A percentile compares a stretch with the other conserved stretches of the same genome.
Evolutionary conservation across 352 stramenopile species (phyloP).

Genomic region (Pythium plurisporium): DNA sequence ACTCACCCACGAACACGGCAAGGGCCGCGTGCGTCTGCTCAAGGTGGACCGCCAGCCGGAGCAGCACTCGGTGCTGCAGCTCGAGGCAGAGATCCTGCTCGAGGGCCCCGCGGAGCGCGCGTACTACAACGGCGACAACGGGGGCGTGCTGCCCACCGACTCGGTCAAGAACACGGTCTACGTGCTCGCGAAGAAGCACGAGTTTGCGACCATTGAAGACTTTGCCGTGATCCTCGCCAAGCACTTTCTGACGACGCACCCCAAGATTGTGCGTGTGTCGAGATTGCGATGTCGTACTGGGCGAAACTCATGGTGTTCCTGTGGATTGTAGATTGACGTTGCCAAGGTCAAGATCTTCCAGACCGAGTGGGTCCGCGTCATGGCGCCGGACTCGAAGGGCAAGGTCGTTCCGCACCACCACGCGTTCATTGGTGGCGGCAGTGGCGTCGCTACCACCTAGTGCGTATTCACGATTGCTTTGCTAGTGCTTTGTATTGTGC

Average conservation of each 20-base stretch:
- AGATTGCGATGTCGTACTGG: too few species aligned
- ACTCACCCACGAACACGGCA: conserved; percentile 73
- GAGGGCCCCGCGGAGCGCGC: conserved; percentile 70
- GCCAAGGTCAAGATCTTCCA: conserved; percentile 75
- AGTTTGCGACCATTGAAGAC: conserved; percentile 84
- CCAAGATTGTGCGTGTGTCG: conserved; percentile 59
- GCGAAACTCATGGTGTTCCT: too few species aligned
- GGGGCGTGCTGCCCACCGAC: conserved; percentile 80
- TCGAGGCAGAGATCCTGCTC: conserved; percentile 81
- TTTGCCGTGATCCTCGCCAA: conserved; percentile 84
- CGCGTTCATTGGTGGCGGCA: conserved; percentile 62
- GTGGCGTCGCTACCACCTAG: conserved; percentile 53
- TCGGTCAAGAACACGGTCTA: conserved; percentile 91
- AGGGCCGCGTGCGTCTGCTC: conserved; percentile 81
- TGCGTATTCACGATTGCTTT: conserved; percentile 33
- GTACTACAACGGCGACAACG: conserved; percentile 86
- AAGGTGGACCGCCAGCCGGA: conserved; percentile 79
- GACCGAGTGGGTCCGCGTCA: conserved; percentile 66
- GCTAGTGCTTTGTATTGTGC: neutral
- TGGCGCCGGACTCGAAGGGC: conserved; percentile 49
- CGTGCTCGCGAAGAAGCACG: conserved; percentile 82
- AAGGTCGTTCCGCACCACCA: conserved; percentile 60
- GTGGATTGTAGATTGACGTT: conserved; percentile 70
- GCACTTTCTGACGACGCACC: conserved; percentile 83
- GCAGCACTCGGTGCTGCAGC: conserved; percentile 75